Conservation (phyloP, 495 filamentous ascomycete genomes). For the Lasiosphaeria miniovina region DNA sequence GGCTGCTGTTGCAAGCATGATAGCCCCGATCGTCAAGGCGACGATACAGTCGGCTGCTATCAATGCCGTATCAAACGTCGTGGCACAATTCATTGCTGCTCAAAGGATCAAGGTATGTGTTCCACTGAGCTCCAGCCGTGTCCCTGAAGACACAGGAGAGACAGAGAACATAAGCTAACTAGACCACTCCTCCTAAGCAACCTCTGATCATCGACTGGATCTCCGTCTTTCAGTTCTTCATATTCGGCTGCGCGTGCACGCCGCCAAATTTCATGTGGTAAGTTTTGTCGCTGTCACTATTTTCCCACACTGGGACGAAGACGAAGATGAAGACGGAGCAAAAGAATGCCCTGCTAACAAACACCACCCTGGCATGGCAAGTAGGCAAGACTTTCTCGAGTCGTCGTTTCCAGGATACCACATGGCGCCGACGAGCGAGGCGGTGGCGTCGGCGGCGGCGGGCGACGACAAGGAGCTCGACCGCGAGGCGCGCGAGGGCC, state of each 20-base stretch:
- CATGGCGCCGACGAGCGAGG: constrained; percentile 33
- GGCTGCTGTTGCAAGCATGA: constrained; percentile 20
- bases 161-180: neutral
- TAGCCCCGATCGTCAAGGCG: constrained; percentile 55
- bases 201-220: constrained; percentile 55
- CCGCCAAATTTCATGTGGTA: constrained; percentile 92
- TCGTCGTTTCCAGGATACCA: constrained; percentile 45
- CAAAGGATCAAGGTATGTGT: constrained; percentile 60
- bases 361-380: neutral
- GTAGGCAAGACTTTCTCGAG: constrained; percentile 52
- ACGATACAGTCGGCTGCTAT: constrained; percentile 71
- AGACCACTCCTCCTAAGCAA: constrained; percentile 3
- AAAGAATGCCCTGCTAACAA: neutral
- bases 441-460: constrained; percentile 36
- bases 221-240: constrained; percentile 72
- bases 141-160: too few species aligned
- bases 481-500: constrained; percentile 35
- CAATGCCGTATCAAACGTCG: constrained; percentile 70
- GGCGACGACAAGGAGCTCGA: constrained; percentile 43
- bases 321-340: too few species aligned
- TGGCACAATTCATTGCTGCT: constrained; percentile 75
- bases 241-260: constrained; percentile 70
- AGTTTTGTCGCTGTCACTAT: constrained; percentile 14
- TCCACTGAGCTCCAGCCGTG: too few species aligned
- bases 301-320: too few species aligned